Base-by-base conservation (phyloP, 139 green algal species). In the Yamagishiella unicocca region DNA sequence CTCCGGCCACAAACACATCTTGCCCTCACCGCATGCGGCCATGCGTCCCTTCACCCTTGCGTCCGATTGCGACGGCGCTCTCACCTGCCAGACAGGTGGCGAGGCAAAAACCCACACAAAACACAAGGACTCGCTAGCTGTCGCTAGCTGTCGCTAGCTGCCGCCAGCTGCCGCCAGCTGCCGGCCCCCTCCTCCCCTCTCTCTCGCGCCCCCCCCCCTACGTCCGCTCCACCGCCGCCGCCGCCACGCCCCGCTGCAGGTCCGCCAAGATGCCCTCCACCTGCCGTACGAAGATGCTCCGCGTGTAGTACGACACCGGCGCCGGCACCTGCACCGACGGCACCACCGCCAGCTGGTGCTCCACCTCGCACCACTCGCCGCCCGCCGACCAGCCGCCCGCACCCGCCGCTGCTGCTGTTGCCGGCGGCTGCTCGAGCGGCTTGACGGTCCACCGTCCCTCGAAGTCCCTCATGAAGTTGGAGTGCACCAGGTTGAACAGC, bases 401-500 rank as follows among this genome's bases (percentile, higher is more conserved):
- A 25, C 22, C 54, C 8, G 46, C 46, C 3, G 35, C 53, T 7
- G 58, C 83, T 40, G 50, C 37, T 2, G 37, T 27, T 25, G n/a
- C 37, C 12, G 53, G 40, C 7, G 72, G 35, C 42, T 35, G 10
- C 27, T 73, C 6, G 10, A 31, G 1, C n/a, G 43, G 54, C 68
- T 58, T 35, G 25, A 94, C 89, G 64, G 87, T 66, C 92, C 92
- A 95, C 1, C 71, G 67, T 0, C 92, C 92, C 73, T 93, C 74
- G 53, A 96, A 96, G 71, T 90, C 90, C 2, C 58, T 70, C 92
- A 95, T 94, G 87, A 96, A 96, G 55, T 53, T 88, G 12, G 86
- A 93, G 19, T 92, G 55, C 0, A 90, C 67, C 17, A 96, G 87
- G 7, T 27, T 89, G 92, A 96, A 96, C 6, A 83, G 78, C 35